Percentiles rank a stretch among this genome's conserved stretches.
Evolutionary conservation across 139 green algal genomes (phyloP).

Genomic region (Micractinium conductrix): DNA sequence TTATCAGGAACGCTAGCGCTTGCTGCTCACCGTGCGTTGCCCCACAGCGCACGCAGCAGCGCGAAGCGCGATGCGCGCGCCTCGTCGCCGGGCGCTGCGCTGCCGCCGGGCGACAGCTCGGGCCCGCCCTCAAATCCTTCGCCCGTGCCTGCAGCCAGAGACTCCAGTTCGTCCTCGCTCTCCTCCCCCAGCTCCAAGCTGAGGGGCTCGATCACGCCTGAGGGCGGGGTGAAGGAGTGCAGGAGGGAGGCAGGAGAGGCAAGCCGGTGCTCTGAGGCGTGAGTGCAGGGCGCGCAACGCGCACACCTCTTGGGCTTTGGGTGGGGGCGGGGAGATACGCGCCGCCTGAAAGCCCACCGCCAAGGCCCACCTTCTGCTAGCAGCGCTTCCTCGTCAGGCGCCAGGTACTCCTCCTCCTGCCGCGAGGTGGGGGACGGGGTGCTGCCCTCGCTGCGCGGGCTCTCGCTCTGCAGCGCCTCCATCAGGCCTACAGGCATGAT

Average conservation of each 20-base stretch:
- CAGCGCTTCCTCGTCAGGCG: slow-evolving; percentile 44
- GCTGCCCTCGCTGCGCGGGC: slow-evolving; percentile 27
- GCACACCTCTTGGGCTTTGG: background rate
- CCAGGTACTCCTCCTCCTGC: slow-evolving; percentile 44
- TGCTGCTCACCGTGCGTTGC: slow-evolving; percentile 2
- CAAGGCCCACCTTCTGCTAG: slow-evolving; percentile 40
- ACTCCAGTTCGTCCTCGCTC: slow-evolving; percentile 62
- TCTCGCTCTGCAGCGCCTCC: slow-evolving; percentile 43
- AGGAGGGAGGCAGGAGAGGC: too few species aligned
- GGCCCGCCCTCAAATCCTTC: too few species aligned
- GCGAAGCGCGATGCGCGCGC: slow-evolving; percentile 43
- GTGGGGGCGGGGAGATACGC: too few species aligned
- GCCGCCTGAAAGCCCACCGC: background rate
- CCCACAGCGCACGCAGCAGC: slow-evolving; percentile 59
- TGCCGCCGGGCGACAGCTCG: background rate
- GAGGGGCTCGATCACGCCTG: slow-evolving; percentile 53
- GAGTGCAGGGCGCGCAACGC: background rate
- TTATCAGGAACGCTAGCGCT: too few species aligned
- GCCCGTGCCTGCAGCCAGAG: slow-evolving; percentile 14
- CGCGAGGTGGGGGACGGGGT: slow-evolving; percentile 18
- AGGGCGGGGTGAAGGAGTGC: background rate
- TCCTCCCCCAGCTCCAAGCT: slow-evolving; percentile 60
- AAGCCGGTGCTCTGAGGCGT: background rate
- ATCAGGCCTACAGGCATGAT: slow-evolving; percentile 53
- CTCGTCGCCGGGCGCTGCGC: slow-evolving; percentile 11